Percentiles rank a stretch among this genome's conserved stretches.
These are phyloP conservation scores for Blastocystis hominis DNA, from an alignment of 352 stramenopile species.

Conservation along the genomic window DNA sequence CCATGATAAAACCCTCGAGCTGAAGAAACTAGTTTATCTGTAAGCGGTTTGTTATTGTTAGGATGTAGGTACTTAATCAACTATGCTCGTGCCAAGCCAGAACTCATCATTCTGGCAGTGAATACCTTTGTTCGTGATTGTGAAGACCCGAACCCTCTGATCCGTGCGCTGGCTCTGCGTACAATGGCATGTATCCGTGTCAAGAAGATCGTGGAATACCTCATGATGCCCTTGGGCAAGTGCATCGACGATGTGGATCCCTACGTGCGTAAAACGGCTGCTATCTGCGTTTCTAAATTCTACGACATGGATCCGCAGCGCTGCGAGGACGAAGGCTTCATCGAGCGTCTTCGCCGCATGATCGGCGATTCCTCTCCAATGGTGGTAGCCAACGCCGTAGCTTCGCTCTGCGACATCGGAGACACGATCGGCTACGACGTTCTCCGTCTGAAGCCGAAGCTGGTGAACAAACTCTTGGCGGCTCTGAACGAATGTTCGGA, in stretches of 20 bases:
- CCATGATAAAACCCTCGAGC: slow-evolving; percentile 70
- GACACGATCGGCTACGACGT: slow-evolving; percentile 84
- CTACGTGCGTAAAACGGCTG: slow-evolving; percentile 96
- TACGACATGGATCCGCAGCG: slow-evolving; percentile 96
- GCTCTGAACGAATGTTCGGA: slow-evolving; percentile 98
- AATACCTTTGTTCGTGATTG: slow-evolving; percentile 91
- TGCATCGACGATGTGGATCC: slow-evolving; percentile 70
- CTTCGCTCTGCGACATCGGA: slow-evolving; percentile 87
- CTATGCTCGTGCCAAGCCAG: slow-evolving; percentile 96
- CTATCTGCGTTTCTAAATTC: slow-evolving; percentile 96
- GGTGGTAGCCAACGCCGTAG: slow-evolving; percentile 89
- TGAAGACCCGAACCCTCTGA: slow-evolving; percentile 80
- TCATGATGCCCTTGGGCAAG: slow-evolving; percentile 70
- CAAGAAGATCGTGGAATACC: slow-evolving; percentile 93
- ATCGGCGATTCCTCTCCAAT: slow-evolving; percentile 31
- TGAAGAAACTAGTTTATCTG: slow-evolving; percentile 99
- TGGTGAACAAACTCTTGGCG: slow-evolving; percentile 80
- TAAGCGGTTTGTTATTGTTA: slow-evolving; percentile 61
- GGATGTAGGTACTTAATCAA: slow-evolving; percentile 83
- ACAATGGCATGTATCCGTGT: slow-evolving; percentile 99
- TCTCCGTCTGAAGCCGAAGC: slow-evolving; percentile 79
- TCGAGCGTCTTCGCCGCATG: slow-evolving; percentile 65
- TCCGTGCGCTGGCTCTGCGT: slow-evolving; percentile 86
- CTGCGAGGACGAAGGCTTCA: slow-evolving; percentile 85
- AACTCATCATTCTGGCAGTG: slow-evolving; percentile 92